Conservation (phyloP, 2,329 filamentous ascomycete genomes). For the Epichloe baconii region DNA sequence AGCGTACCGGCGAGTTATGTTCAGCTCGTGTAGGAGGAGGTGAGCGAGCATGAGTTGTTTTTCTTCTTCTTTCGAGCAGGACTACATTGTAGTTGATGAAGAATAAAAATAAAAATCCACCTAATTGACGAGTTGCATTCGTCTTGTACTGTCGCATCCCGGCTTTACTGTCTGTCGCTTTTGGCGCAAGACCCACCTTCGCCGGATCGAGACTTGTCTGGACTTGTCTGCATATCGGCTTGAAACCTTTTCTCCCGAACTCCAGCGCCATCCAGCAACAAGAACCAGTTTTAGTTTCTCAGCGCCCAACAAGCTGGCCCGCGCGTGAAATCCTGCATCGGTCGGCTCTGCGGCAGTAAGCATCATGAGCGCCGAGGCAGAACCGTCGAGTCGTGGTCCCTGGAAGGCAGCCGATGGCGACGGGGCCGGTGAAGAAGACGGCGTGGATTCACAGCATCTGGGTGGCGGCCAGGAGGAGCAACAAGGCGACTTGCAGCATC, state of each 20-base stretch:
- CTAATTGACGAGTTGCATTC: no score
- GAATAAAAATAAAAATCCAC: background rate
- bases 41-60: slow-evolving; percentile 7
- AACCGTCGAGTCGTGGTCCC: background rate
- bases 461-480: background rate
- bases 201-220: background rate
- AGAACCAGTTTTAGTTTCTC: no score
- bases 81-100: background rate
- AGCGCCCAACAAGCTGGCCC: no score
- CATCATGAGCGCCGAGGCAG: slow-evolving; percentile 1
- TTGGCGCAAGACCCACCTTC: background rate
- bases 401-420: background rate
- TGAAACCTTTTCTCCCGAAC: background rate
- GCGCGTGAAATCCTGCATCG: no score
- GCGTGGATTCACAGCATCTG: background rate
- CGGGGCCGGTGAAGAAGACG: slow-evolving; percentile 7
- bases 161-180: no score
- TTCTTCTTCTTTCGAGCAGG: background rate
- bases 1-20: slow-evolving; percentile 94
- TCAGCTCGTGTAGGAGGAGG: slow-evolving; percentile 46
- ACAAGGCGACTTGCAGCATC: background rate
- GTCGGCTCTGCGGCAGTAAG: no score
- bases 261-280: no score
- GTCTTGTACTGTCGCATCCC: no score
- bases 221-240: background rate